Conservation (phyloP, 768 basidiomycete genomes). For the Terana coerulea region DNA sequence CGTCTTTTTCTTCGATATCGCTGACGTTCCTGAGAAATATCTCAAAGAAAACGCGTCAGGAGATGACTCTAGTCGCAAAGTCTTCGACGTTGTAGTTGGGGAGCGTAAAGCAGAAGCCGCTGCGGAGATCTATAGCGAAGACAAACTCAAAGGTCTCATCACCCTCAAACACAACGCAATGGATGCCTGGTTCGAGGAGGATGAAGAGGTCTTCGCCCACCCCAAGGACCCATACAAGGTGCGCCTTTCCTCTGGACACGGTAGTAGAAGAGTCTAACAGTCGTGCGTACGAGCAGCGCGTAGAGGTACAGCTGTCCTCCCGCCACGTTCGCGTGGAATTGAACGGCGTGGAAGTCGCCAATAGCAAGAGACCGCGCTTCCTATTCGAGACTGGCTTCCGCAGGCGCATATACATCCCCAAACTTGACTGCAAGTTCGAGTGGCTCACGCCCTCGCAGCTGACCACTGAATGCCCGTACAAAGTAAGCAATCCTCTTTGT, state of each 20-base stretch:
- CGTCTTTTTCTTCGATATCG: conserved; percentile 46
- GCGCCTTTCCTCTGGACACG: not conserved
- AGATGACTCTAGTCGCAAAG: conserved; percentile 29
- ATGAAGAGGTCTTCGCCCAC: conserved; percentile 56
- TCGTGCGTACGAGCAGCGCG: conserved; percentile 36
- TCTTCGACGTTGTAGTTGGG: conserved; percentile 47
- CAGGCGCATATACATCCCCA: conserved; percentile 58
- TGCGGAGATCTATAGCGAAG: conserved; percentile 32
- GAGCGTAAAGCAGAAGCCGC: conserved; percentile 36
- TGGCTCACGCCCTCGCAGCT: conserved; percentile 44
- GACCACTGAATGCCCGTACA: conserved; percentile 57
- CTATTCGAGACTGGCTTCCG: conserved; percentile 57
- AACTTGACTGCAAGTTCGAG: conserved; percentile 49
- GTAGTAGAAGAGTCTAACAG: not conserved
- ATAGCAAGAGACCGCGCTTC: conserved; percentile 49
- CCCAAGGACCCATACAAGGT: conserved; percentile 73
- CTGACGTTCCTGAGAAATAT: conserved; percentile 42
- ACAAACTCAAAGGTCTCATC: conserved; percentile 42
- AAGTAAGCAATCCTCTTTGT: conserved; percentile 39
- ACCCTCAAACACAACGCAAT: conserved; percentile 46
- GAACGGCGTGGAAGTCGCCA: conserved; percentile 59
- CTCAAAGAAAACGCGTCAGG: conserved; percentile 25
- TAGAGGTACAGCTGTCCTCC: conserved; percentile 59
- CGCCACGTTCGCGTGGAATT: conserved; percentile 58
- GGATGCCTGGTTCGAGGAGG: conserved; percentile 70